Base-by-base conservation (phyloP, 2,329 filamentous ascomycete genomes). In the Fusarium sublunatum region DNA sequence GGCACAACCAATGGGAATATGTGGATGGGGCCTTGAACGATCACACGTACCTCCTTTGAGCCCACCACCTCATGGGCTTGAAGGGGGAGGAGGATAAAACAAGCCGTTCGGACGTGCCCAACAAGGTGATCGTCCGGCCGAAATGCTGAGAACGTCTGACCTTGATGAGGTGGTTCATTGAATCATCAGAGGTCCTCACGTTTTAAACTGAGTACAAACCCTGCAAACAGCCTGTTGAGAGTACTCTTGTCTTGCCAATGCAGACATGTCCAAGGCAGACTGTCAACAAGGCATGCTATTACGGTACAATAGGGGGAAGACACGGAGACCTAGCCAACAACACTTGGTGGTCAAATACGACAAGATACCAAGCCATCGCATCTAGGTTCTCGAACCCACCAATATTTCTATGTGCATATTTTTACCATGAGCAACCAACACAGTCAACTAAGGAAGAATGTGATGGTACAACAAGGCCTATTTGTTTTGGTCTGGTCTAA, bases 21-120 rank as follows among this genome's bases (percentile, higher is more conserved):
- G 65, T 71, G 69, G 69, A 71, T 71, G 69, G 69, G 69, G 7
- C 69, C 69, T 45, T 71, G 69, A 71, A 45, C 28, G n/a, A 25
- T 28, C 32, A 43, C 32, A 28, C 13, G 38, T 38, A 13, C 24
- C 19, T 42, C 34, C 24, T 26, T 58, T 35, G 31, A 54, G 40
- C 43, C n/a, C 22, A 34, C 38, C n/a, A 38, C 28, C 39, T 32
- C n/a, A 22, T 34, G 12, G 40, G 40, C 44, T 50, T 49, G 38
- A 46, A 29, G 43, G 41, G 41, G 29, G 43, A 43, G 53, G 48
- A 58, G 46, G 60, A 54, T 29, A 58, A 22, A 22, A 43, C 48
- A 32, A 39, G 31, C 32, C 50, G 25, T 19, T 32, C 9, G 38
- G 39, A 15, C 36, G 28, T 41, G 12, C 36, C 28, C 46, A 38